Evolutionary conservation across 2,329 filamentous ascomycete species (phyloP), one percentile per base, ranked within the genome.

Genomic region (Aphanoascus verrucosus): DNA sequence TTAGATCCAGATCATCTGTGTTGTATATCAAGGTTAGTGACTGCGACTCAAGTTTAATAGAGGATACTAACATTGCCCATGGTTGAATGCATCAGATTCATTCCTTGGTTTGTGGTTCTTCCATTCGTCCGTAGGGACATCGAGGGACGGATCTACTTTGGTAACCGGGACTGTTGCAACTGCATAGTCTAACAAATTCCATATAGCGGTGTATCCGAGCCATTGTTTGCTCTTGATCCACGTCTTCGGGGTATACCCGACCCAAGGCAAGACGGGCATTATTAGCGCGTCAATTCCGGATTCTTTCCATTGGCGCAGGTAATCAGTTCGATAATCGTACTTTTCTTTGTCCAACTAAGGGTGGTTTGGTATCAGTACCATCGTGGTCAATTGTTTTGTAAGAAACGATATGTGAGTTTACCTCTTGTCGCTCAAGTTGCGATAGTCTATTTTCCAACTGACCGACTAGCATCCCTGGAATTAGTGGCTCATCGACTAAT

Each of bases 181-280:
- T 0, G 83, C 80, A 63, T 84, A 85, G 63, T 86, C 82, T 1
- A 86, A 73, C 38, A 86, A 60, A 62, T 86, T 87, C 81, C 82
- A 86, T 56, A 82, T 76, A 0, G 76, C 69, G 0, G 81, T 84
- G 59, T 86, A 87, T 2, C 81, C 80, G 31, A 64, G 61, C 53
- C 65, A 71, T 44, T 61, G 64, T 58, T 60, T 67, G 52, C 60
- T 65, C 57, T 64, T 63, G 2, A 63, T 67, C 68, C 61, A 65
- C 9, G 62, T 62, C 56, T 59, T 66, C 17, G 64, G 63, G 35
- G 58, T 63, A 56, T 64, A 64, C 49, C 58, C 65, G 37, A 64
- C 64, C 68, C 56, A 69, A 8, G 63, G 65, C 3, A 63, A 64
- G 49, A 61, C 59, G 1, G 63, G 64, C 63, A 67, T 65, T 42